phyloP scores from a whole-genome alignment of 169 alveolate genomes.

The Prorocentrum cordatum region DNA sequence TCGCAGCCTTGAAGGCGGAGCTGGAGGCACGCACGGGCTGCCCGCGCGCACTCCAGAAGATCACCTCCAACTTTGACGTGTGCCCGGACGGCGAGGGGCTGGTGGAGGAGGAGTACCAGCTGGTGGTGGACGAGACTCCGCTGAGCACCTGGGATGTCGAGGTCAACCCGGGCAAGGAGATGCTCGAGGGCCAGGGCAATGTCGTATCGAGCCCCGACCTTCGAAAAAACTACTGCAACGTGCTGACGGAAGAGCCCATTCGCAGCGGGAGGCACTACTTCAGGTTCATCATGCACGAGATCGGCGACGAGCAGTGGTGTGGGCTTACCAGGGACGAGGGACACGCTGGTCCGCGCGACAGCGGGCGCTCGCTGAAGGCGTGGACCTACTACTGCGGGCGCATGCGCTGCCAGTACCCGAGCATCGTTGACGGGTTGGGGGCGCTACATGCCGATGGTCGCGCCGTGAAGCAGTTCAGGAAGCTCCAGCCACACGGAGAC shows the following conservation, averaged over 20 bases:
- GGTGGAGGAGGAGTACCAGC: too few relatives aligned
- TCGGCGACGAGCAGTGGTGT: background rate
- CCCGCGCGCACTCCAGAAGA: too few relatives aligned
- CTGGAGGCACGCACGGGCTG: too few relatives aligned
- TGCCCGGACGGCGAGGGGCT: too few relatives aligned
- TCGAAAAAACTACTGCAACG: too few relatives aligned
- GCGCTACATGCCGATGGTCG: background rate
- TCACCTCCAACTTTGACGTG: too few relatives aligned
- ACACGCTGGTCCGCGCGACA: background rate
- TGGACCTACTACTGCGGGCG: background rate
- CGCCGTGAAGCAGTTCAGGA: background rate
- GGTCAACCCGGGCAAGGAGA: too few relatives aligned
- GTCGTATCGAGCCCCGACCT: too few relatives aligned
- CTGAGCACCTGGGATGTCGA: too few relatives aligned
- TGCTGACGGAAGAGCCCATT: background rate
- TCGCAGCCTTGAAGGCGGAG: too few relatives aligned
- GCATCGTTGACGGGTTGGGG: background rate
- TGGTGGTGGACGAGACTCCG: too few relatives aligned
- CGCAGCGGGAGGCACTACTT: background rate
- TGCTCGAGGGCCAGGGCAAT: too few relatives aligned
- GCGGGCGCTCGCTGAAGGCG: background rate
- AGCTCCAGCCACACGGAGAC: background rate
- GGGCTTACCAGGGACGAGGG: background rate
- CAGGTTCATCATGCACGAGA: background rate
- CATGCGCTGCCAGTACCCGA: background rate